Conservation (phyloP, 805 yeast genomes). For the Wickerhamiella shivajii region DNA sequence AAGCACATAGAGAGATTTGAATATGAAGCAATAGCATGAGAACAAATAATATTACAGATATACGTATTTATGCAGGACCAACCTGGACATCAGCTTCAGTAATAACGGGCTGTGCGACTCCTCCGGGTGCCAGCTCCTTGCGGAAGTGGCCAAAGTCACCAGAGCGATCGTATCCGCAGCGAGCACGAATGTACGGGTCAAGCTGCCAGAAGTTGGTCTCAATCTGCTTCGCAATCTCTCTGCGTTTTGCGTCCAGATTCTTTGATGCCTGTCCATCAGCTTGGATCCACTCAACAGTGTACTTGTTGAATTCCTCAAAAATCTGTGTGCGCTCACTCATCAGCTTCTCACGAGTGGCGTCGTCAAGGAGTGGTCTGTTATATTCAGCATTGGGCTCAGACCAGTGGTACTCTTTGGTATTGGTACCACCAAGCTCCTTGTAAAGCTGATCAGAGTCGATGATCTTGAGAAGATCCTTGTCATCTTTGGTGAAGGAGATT, state of each 20-base stretch:
- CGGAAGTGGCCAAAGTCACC: constrained; percentile 37
- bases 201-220: constrained; percentile 48
- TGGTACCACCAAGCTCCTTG: constrained; percentile 60
- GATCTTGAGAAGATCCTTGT: constrained; percentile 49
- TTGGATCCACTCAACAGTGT: constrained; percentile 63
- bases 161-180: constrained; percentile 64
- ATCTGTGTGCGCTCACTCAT: constrained; percentile 41
- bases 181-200: constrained; percentile 74
- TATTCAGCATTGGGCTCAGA: constrained; percentile 45
- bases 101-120: constrained; percentile 17
- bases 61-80: no score
- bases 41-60: no score
- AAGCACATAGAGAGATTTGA: no score
- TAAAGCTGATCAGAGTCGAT: constrained; percentile 52
- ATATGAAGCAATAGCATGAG: no score
- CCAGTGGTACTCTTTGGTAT: constrained; percentile 43
- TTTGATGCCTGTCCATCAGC: constrained; percentile 38
- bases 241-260: constrained; percentile 30
- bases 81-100: no score
- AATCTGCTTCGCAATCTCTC: constrained; percentile 37
- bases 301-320: constrained; percentile 39
- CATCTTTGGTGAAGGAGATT: constrained; percentile 64
- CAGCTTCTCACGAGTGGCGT: constrained; percentile 33
- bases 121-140: constrained; percentile 15
- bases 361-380: constrained; percentile 34